A percentile compares a stretch with the other conserved stretches of the same genome.
These are phyloP conservation scores for Lichtheimia ramosa DNA, from an alignment of 371 early-diverging fungal species.

Conservation along the genomic window DNA sequence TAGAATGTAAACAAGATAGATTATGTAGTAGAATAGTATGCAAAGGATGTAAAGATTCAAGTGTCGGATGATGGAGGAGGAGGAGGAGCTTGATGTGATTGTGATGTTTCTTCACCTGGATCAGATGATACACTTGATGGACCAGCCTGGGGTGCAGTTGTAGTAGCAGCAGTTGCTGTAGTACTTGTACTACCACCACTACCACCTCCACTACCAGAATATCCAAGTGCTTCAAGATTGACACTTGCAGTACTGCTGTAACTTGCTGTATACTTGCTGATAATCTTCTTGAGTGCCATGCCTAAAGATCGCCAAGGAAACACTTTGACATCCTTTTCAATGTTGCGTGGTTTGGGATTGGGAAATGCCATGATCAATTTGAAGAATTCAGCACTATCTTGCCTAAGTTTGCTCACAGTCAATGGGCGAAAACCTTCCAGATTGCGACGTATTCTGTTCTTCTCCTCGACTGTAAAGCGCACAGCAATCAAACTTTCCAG, in stretches of 20 bases:
- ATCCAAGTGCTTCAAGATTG: conserved; percentile 41
- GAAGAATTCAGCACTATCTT: conserved; percentile 70
- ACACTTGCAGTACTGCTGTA: conserved; percentile 51
- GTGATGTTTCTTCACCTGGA: not conserved
- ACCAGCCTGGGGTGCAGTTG: too few species aligned
- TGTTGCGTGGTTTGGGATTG: conserved; percentile 79
- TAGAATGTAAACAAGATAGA: too few species aligned
- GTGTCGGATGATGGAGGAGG: too few species aligned
- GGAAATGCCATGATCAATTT: conserved; percentile 78
- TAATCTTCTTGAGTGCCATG: conserved; percentile 70
- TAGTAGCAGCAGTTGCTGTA: too few species aligned
- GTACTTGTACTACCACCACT: not conserved
- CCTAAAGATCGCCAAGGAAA: conserved; percentile 72
- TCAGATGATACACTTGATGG: not conserved
- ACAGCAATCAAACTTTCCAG: conserved; percentile 72
- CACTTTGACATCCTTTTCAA: conserved; percentile 82
- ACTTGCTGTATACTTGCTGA: conserved; percentile 63
- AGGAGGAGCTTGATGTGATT: too few species aligned
- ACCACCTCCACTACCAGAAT: conserved; percentile 1
- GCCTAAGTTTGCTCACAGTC: conserved; percentile 71
- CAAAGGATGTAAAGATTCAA: too few species aligned
- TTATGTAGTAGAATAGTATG: too few species aligned
- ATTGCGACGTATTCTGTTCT: conserved; percentile 80
- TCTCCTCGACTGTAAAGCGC: conserved; percentile 75
- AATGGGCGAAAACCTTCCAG: conserved; percentile 76